Conservation (phyloP, 163 green algal species). For the Trebouxiophyceae sp. region DNA sequence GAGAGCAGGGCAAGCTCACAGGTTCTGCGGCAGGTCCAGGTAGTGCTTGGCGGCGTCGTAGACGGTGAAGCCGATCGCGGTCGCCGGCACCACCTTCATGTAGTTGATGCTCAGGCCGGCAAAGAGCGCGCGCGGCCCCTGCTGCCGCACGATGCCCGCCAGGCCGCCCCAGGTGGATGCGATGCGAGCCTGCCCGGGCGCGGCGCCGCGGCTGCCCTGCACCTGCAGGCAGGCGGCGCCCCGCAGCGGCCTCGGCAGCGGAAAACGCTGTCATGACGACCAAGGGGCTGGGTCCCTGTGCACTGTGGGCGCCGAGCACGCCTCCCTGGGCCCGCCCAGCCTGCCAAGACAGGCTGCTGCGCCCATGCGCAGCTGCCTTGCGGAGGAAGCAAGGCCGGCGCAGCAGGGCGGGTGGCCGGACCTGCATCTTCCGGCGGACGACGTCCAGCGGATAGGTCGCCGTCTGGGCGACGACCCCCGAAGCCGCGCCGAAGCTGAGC, state of each 20-base stretch:
- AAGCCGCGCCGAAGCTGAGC: slow-evolving; percentile 61
- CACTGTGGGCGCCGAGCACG: too few relatives aligned
- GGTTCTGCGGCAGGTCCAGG: slow-evolving; percentile 34
- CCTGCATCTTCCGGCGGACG: slow-evolving; percentile 86
- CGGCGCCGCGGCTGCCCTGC: too few relatives aligned
- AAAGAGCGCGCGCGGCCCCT: slow-evolving; percentile 56
- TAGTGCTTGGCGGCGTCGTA: slow-evolving; percentile 65
- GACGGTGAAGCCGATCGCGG: slow-evolving; percentile 78
- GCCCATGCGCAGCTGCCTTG: too few relatives aligned
- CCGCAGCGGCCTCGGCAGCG: too few relatives aligned
- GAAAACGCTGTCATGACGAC: too few relatives aligned
- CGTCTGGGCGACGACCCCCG: slow-evolving; percentile 82
- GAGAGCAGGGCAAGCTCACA: too few relatives aligned
- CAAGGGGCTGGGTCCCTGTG: too few relatives aligned
- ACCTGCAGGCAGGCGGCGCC: too few relatives aligned
- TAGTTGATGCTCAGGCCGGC: slow-evolving; percentile 75
- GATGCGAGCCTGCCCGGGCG: too few relatives aligned
- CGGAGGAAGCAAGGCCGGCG: too few relatives aligned
- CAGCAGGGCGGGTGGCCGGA: too few relatives aligned
- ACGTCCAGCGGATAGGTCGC: slow-evolving; percentile 89
- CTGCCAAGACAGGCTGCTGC: background rate
- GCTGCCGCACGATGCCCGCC: slow-evolving; percentile 17
- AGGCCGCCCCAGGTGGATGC: slow-evolving; percentile 15
- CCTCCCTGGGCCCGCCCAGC: too few relatives aligned
- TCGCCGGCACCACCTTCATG: slow-evolving; percentile 74